Percentiles rank a stretch among this genome's conserved stretches.
These are phyloP conservation scores for Breviolum minutum DNA, from an alignment of 73 alveolate species.

Conservation along the genomic window DNA sequence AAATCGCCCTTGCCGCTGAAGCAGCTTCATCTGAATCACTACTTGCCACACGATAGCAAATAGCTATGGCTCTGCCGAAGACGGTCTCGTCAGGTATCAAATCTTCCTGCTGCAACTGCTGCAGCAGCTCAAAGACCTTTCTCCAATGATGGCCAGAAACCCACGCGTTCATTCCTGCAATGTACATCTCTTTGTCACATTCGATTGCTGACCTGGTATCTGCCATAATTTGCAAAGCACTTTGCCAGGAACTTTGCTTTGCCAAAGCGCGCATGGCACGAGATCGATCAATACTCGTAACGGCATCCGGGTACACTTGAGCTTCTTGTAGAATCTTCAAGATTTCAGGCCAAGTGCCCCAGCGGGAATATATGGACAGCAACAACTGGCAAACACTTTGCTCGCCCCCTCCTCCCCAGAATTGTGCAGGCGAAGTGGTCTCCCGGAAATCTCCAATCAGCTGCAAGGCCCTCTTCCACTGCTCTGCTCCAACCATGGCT, in stretches of 20 bases:
- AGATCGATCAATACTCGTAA: neutral
- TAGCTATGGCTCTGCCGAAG: constrained; percentile 21
- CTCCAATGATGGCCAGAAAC: constrained; percentile 50
- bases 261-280: constrained; percentile 39
- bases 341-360: constrained; percentile 63
- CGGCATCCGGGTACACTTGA: constrained; percentile 14
- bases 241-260: constrained; percentile 33
- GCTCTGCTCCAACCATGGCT: constrained; percentile 22
- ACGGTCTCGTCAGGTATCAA: constrained; percentile 16
- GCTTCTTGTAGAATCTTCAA: constrained; percentile 9
- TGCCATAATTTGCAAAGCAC: constrained; percentile 29
- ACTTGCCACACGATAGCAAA: neutral
- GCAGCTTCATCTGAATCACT: neutral
- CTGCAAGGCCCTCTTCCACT: constrained; percentile 37
- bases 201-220: neutral
- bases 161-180: constrained; percentile 41
- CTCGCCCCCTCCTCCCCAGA: neutral
- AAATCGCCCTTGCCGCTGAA: constrained; percentile 38
- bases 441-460: constrained; percentile 30
- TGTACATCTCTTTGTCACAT: neutral
- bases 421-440: neutral
- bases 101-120: neutral
- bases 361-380: constrained; percentile 22
- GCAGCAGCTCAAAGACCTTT: constrained; percentile 27
- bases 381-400: neutral